Percentiles rank a stretch among this genome's conserved stretches.
phyloP scores from a whole-genome alignment of 2,329 filamentous ascomycete genomes.

The Anthostomella pinea region DNA sequence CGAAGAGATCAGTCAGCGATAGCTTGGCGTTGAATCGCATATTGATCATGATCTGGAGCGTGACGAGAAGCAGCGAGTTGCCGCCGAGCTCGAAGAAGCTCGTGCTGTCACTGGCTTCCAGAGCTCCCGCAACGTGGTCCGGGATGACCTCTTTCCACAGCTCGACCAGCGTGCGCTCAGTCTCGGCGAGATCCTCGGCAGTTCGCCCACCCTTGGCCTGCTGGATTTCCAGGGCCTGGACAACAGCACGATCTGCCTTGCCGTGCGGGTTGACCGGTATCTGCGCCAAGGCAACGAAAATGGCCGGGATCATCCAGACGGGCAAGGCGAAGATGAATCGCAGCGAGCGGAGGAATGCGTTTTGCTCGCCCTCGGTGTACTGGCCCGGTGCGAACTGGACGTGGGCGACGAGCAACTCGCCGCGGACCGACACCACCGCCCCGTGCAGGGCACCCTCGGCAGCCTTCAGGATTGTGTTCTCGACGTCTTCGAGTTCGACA shows the following conservation, averaged over 20 bases:
- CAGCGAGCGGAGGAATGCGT: constrained; percentile 7
- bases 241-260: constrained; percentile 8
- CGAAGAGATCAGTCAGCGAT: constrained; percentile 6
- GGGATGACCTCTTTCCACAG: constrained; percentile 7
- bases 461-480: constrained; percentile 18
- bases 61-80: constrained; percentile 9
- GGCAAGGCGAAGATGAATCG: constrained; percentile 8
- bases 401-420: constrained; percentile 17
- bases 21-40: constrained; percentile 5
- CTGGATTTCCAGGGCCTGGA: constrained; percentile 6
- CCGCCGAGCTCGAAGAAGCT: constrained; percentile 13
- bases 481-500: constrained; percentile 37
- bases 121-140: not conserved
- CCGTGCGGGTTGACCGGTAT: constrained; percentile 9
- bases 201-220: not conserved
- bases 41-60: constrained; percentile 7
- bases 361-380: constrained; percentile 5
- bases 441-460: constrained; percentile 11
- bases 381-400: constrained; percentile 15
- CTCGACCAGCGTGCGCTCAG: constrained; percentile 2
- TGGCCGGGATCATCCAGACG: constrained; percentile 6
- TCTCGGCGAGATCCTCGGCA: constrained; percentile 6
- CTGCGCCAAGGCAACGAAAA: constrained; percentile 5
- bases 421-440: constrained; percentile 14
- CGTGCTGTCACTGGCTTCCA: constrained; percentile 4